Evolutionary conservation across 2,329 filamentous ascomycete genomes (phyloP), one percentile per base, ranked within the genome.

Genomic region (Myriosclerotinia curreyana): DNA sequence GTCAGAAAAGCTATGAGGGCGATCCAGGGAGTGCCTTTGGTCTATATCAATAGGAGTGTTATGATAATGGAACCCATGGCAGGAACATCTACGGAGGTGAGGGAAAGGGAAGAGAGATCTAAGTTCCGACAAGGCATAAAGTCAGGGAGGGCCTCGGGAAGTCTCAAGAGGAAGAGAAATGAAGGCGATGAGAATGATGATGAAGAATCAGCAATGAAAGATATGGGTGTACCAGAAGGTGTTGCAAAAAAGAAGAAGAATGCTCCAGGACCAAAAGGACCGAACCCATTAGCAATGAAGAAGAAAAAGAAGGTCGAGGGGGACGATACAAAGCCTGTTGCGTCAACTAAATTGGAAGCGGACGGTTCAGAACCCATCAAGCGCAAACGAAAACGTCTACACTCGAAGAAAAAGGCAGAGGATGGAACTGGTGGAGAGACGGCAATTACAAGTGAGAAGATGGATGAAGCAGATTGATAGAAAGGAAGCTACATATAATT

Each of bases 1-100:
- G 81, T 91, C 53, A 79, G 90, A 69, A 80, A 82, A 54, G 78
- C 80, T 69, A 81, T 94, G 78, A 82, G 90, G 59, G 77, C 76
- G n/a, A 81, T 93, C 25, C 82, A 84, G 31, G 90, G 89, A 25
- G 88, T 91, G 56, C 91, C 91, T 25, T 75, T 94, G 66, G 84
- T 95, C 54, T 94, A 94, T 74, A 89, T 94, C 69, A 86, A 87
- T 68, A 81, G 89, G 64, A 90, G 87, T 66, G 90, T 96, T 62
- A 90, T 94, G 85, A 86, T 89, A 63, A 81, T 90, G 80, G 86
- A 87, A 76, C 89, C 89, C 17, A 92, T 95, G 88, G 87, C 89
- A 22, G 82, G 80, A 48, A 82, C 82, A 62, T 90, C 87, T 20
- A 83, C 82, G 48, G 81, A 84, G 65, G 81, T 85, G 54, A 83